Evolutionary conservation across 805 yeast genomes (phyloP).

Genomic region (Cyberlindnera mycetangii): DNA sequence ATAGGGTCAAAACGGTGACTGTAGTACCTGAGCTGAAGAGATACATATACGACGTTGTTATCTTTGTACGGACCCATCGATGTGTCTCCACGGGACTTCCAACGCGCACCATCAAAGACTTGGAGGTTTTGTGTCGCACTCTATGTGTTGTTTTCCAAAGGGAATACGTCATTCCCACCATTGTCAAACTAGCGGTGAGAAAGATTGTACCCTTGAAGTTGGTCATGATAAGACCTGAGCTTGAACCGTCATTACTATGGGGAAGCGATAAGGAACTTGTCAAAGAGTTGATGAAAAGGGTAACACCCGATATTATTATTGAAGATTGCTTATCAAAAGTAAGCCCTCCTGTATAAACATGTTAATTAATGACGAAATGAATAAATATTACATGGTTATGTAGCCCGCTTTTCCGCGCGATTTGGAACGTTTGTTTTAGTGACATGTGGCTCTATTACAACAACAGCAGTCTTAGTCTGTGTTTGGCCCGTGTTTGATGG

Average conservation of each 20-base stretch:
- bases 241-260: slow-evolving; percentile 52
- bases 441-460: too few species aligned
- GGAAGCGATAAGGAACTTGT: slow-evolving; percentile 51
- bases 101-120: slow-evolving; percentile 42
- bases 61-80: slow-evolving; percentile 52
- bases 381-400: neutral
- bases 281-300: slow-evolving; percentile 38
- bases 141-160: slow-evolving; percentile 41
- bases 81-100: slow-evolving; percentile 52
- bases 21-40: slow-evolving; percentile 49
- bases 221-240: slow-evolving; percentile 34
- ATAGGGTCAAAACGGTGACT: slow-evolving; percentile 9
- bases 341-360: slow-evolving; percentile 42
- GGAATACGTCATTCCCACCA: slow-evolving; percentile 48
- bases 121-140: slow-evolving; percentile 37
- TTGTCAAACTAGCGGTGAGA: slow-evolving; percentile 48
- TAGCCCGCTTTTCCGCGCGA: neutral
- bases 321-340: slow-evolving; percentile 51
- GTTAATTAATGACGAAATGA: neutral
- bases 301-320: slow-evolving; percentile 47
- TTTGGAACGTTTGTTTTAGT: too few species aligned
- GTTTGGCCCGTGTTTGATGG: too few species aligned
- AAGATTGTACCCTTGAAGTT: slow-evolving; percentile 48
- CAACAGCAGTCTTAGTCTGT: too few species aligned
- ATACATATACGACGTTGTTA: slow-evolving; percentile 54